Percentiles rank a stretch among this genome's conserved stretches.
Evolutionary conservation across 208 protist genomes (phyloP).

Genomic region (Strigomonas culicis): DNA sequence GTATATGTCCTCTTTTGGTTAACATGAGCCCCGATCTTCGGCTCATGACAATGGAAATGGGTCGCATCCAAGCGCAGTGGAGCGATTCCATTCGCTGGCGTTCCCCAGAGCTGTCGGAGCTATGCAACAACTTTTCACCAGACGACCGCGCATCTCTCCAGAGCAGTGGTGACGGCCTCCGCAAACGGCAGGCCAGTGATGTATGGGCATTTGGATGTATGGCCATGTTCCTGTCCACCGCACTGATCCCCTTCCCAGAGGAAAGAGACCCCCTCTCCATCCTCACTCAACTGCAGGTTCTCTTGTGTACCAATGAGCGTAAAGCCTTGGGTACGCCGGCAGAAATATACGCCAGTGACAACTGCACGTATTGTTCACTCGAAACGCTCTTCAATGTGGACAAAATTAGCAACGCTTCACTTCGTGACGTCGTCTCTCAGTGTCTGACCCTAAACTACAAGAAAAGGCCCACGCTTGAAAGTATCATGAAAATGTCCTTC

Average conservation of each 20-base stretch:
- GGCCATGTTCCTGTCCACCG: conserved; percentile 20
- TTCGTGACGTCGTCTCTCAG: neutral
- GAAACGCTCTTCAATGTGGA: conserved; percentile 6
- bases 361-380: neutral
- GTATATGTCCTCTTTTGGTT: conserved; percentile 16
- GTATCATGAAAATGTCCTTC: neutral
- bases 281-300: conserved; percentile 2
- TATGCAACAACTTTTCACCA: conserved; percentile 7
- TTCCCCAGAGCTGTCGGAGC: conserved; percentile 19
- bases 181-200: conserved; percentile 12
- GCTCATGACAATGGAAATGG: conserved; percentile 13
- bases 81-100: conserved; percentile 19
- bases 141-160: too few relatives aligned
- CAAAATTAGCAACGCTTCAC: neutral
- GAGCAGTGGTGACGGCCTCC: too few relatives aligned
- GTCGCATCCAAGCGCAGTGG: neutral
- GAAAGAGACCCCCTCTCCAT: conserved; percentile 10
- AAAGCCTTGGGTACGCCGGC: neutral
- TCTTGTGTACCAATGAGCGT: neutral
- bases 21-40: conserved; percentile 24
- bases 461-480: neutral
- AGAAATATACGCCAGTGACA: neutral
- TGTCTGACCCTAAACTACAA: neutral
- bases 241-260: conserved; percentile 13
- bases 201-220: conserved; percentile 39